phyloP scores from a whole-genome alignment of 768 basidiomycete species.

The Naematelia encephala region DNA sequence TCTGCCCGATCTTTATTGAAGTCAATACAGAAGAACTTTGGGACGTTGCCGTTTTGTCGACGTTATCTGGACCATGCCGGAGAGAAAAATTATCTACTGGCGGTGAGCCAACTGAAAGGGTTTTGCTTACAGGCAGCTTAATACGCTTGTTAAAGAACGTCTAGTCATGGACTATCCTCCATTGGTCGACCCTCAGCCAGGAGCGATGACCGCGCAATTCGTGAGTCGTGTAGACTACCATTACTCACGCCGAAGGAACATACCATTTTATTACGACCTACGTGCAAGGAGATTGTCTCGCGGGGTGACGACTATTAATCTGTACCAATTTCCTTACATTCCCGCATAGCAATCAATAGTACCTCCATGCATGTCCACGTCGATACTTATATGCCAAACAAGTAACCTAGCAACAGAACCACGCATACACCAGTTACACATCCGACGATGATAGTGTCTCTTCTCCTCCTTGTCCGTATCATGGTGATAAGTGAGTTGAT shows the following conservation, averaged over 20 bases:
- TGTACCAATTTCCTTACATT: neutral
- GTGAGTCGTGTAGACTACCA: conserved; percentile 28
- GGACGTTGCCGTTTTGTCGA: conserved; percentile 90
- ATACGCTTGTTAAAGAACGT: conserved; percentile 80
- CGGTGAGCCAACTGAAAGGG: conserved; percentile 55
- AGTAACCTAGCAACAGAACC: conserved; percentile 61
- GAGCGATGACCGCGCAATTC: conserved; percentile 82
- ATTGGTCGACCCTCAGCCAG: conserved; percentile 69
- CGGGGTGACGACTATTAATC: conserved; percentile 54
- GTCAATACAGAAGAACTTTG: conserved; percentile 87
- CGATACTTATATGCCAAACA: conserved; percentile 38
- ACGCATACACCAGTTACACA: conserved; percentile 80
- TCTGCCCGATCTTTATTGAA: conserved; percentile 81
- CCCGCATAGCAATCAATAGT: neutral
- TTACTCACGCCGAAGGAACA: conserved; percentile 49
- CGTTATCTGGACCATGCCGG: conserved; percentile 89
- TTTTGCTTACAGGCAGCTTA: conserved; percentile 58
- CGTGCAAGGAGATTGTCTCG: conserved; percentile 56
- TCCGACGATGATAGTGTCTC: conserved; percentile 87
- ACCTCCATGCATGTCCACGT: neutral
- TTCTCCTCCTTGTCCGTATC: conserved; percentile 84
- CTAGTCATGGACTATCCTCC: conserved; percentile 93
- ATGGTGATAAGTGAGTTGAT: conserved; percentile 84
- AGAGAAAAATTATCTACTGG: conserved; percentile 88
- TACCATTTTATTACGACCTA: conserved; percentile 55